These are phyloP conservation scores for Fusarium pseudograminearum DNA, from an alignment of 2,329 filamentous ascomycete species.

Conservation along the genomic window DNA sequence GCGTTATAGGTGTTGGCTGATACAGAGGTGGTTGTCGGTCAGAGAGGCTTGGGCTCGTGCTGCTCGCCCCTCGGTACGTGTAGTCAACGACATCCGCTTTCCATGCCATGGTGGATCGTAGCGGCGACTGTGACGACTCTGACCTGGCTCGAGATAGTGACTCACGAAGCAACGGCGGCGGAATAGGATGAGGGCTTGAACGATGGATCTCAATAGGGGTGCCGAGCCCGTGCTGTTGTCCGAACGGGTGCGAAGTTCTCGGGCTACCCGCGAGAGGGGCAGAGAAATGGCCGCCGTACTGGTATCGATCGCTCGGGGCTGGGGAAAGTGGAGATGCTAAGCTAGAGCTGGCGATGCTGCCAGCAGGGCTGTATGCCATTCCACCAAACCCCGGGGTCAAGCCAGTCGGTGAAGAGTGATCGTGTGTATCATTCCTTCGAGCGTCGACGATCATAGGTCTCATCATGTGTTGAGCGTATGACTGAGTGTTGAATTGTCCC, in stretches of 20 bases:
- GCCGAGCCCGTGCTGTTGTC: slow-evolving; percentile 62
- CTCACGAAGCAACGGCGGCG: slow-evolving; percentile 70
- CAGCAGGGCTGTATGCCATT: slow-evolving; percentile 71
- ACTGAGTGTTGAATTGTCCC: slow-evolving; percentile 61
- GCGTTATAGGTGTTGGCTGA: slow-evolving; percentile 61
- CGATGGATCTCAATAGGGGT: slow-evolving; percentile 59
- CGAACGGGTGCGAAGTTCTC: slow-evolving; percentile 65
- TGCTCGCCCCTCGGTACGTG: slow-evolving; percentile 61
- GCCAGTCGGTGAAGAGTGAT: slow-evolving; percentile 74
- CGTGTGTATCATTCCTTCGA: slow-evolving; percentile 71
- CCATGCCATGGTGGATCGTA: slow-evolving; percentile 72
- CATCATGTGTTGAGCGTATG: slow-evolving; percentile 71
- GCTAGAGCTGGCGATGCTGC: slow-evolving; percentile 64
- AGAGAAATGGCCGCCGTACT: slow-evolving; percentile 63
- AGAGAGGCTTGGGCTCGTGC: slow-evolving; percentile 60
- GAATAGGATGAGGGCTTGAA: slow-evolving; percentile 63
- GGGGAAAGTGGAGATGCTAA: slow-evolving; percentile 69
- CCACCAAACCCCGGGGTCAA: slow-evolving; percentile 75
- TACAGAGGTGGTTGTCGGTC: slow-evolving; percentile 64
- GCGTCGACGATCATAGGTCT: slow-evolving; percentile 77
- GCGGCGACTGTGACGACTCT: slow-evolving; percentile 69
- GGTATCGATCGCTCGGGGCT: slow-evolving; percentile 66
- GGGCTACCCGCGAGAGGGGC: slow-evolving; percentile 61
- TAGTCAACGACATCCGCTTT: slow-evolving; percentile 71
- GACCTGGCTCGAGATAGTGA: slow-evolving; percentile 68